Evolutionary conservation across 2,329 filamentous ascomycete species (phyloP).

Genomic region (Colletotrichum agaves): DNA sequence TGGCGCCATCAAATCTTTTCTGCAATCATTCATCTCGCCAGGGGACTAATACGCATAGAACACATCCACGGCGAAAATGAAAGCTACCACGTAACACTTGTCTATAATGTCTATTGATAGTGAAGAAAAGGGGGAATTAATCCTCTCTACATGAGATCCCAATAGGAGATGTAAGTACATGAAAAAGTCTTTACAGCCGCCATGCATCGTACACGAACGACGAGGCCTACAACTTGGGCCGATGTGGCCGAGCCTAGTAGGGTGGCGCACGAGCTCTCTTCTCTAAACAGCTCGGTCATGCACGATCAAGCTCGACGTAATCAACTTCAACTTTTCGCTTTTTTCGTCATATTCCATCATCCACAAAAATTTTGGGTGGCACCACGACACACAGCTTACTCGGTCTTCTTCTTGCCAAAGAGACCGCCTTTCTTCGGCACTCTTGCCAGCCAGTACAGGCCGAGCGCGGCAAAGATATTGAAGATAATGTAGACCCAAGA

Average conservation of each 20-base stretch:
- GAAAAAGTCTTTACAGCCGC: not conserved
- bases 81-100: not conserved
- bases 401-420: conserved; percentile 47
- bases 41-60: not conserved
- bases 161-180: not conserved
- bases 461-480: conserved; percentile 65
- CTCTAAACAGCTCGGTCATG: conserved; percentile 27
- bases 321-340: not conserved
- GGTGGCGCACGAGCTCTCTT: conserved; percentile 26
- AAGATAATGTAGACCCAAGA: conserved; percentile 69
- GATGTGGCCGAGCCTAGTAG: not conserved
- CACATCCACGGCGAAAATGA: too few relatives aligned
- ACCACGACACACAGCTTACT: conserved; percentile 33
- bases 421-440: conserved; percentile 54
- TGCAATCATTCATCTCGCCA: not conserved
- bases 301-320: not conserved
- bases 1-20: not conserved
- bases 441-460: conserved; percentile 65
- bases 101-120: conserved; percentile 1
- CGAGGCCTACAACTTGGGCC: not conserved
- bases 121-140: not conserved
- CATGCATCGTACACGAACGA: not conserved
- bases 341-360: not conserved
- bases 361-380: not conserved
- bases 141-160: not conserved